Conservation (phyloP, 768 basidiomycete genomes). For the Termitomyces sp. region DNA sequence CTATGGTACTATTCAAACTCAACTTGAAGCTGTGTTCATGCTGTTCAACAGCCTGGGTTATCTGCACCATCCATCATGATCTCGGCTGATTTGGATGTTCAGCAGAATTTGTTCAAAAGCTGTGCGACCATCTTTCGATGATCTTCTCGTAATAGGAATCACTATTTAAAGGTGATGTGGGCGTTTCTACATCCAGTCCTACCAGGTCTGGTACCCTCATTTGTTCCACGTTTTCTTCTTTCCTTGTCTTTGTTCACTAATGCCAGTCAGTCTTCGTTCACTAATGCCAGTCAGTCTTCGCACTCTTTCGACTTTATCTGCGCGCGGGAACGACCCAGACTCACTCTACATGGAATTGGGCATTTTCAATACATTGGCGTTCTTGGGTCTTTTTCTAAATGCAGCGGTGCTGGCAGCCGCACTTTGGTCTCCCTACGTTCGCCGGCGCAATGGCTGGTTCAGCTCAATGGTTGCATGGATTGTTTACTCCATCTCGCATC, state of each 20-base stretch:
- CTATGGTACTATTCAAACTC: background rate
- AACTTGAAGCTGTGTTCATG: background rate
- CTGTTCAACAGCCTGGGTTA: background rate
- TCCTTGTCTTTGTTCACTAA: background rate
- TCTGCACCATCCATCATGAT: background rate
- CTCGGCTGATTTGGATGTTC: background rate
- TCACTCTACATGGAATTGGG: background rate
- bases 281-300: background rate
- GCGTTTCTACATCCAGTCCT: background rate
- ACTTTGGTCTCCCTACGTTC: background rate
- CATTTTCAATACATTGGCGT: background rate
- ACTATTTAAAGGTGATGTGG: background rate
- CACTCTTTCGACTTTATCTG: background rate
- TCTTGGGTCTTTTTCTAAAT: slow-evolving; percentile 1
- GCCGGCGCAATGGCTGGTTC: background rate
- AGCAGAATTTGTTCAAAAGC: background rate
- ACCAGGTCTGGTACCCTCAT: background rate
- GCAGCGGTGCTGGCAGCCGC: background rate
- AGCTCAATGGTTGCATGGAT: slow-evolving; percentile 3
- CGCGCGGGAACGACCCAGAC: too few relatives aligned
- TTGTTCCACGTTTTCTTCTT: background rate
- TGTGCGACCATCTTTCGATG: background rate
- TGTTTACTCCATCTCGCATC: background rate
- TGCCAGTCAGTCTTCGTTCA: background rate
- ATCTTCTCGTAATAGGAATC: background rate